phyloP scores from a whole-genome alignment of 305 asterid genomes.

The Euphrasia arctica region DNA sequence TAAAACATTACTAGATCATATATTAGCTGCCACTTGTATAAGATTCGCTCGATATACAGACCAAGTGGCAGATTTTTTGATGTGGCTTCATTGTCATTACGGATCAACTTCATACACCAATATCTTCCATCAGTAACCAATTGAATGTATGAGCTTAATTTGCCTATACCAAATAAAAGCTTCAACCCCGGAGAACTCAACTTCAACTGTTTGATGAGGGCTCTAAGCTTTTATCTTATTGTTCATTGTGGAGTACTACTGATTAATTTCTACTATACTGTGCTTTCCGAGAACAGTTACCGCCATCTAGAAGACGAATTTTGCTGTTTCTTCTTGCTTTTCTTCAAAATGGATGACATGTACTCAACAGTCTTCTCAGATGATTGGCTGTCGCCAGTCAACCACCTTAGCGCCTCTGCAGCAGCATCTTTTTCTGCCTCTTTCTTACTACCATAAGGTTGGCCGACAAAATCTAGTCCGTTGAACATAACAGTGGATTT shows the following conservation, averaged over 20 bases:
- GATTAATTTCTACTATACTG: neutral
- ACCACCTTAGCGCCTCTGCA: slow-evolving; percentile 76
- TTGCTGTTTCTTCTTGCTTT: slow-evolving; percentile 50
- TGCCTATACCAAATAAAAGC: neutral
- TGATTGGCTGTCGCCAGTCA: slow-evolving; percentile 71
- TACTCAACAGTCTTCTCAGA: slow-evolving; percentile 45
- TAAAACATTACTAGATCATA: too few species aligned
- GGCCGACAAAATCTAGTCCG: slow-evolving; percentile 74
- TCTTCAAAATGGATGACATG: slow-evolving; percentile 69
- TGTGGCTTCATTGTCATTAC: too few species aligned
- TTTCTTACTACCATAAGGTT: slow-evolving; percentile 68
- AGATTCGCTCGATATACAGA: neutral
- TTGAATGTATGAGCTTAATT: too few species aligned
- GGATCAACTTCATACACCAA: slow-evolving; percentile 4
- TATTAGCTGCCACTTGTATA: neutral
- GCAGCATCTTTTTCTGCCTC: slow-evolving; percentile 93
- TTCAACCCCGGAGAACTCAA: neutral
- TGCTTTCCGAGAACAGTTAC: slow-evolving; percentile 29
- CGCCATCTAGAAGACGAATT: slow-evolving; percentile 55
- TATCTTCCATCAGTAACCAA: neutral
- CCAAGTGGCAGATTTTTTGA: too few species aligned
- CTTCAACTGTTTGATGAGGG: too few species aligned
- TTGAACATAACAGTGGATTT: slow-evolving; percentile 62
- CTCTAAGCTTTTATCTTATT: too few species aligned
- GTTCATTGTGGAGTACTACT: too few species aligned